phyloP scores from a whole-genome alignment of 108 stramenopile genomes.

The Cyclotella sp. region DNA sequence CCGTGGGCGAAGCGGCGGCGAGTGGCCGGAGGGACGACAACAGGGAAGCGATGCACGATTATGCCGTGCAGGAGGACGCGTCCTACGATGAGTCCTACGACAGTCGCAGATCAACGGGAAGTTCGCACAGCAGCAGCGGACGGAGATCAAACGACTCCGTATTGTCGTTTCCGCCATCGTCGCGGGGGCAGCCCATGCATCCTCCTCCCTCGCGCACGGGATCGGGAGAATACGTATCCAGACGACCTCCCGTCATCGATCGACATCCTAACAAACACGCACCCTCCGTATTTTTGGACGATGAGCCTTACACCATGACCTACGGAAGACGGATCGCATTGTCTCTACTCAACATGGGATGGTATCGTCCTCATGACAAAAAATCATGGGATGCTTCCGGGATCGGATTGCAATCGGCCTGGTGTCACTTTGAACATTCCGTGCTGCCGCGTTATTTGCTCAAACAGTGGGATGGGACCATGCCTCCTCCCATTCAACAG shows the following conservation, averaged over 20 bases:
- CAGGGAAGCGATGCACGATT: neutral
- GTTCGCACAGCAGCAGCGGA: no score
- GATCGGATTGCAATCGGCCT: conserved; percentile 60
- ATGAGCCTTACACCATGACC: conserved; percentile 71
- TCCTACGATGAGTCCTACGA: conserved; percentile 12
- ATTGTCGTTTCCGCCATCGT: neutral
- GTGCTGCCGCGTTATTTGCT: conserved; percentile 67
- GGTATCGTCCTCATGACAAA: conserved; percentile 71
- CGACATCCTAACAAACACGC: conserved; percentile 18
- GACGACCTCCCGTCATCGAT: conserved; percentile 41
- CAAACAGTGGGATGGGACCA: conserved; percentile 30
- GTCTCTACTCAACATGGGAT: conserved; percentile 52
- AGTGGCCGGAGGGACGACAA: neutral
- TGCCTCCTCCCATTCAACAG: conserved; percentile 5
- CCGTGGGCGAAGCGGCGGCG: conserved; percentile 8
- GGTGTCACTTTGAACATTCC: conserved; percentile 93
- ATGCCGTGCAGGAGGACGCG: neutral
- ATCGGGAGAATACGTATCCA: neutral
- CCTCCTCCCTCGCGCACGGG: no score
- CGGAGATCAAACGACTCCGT: neutral
- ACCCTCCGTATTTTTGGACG: conserved; percentile 47
- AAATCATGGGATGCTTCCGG: conserved; percentile 52
- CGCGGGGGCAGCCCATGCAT: neutral
- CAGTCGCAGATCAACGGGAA: neutral
- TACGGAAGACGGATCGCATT: conserved; percentile 71